Evolutionary conservation across 371 early-diverging fungal genomes (phyloP).

Genomic region (Haplosporangium sp.): DNA sequence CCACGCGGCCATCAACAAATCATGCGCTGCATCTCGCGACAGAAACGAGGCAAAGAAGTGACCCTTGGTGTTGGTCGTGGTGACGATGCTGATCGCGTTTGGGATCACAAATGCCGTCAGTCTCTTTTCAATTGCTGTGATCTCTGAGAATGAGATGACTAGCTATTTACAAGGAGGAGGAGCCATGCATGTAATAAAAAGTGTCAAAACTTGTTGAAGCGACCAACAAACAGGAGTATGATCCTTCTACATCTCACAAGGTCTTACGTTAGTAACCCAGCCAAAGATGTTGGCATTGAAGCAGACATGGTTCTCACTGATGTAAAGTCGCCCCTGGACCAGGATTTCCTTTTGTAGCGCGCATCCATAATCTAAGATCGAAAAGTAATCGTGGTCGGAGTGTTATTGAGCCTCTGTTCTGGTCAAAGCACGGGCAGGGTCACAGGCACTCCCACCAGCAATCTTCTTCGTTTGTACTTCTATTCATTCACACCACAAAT

Average conservation of each 20-base stretch:
- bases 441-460: too few species aligned
- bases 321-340: slow-evolving; percentile 91
- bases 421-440: too few species aligned
- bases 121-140: slow-evolving; percentile 84
- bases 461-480: too few species aligned
- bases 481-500: too few species aligned
- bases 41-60: slow-evolving; percentile 88
- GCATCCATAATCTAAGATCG: slow-evolving; percentile 82
- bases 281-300: slow-evolving; percentile 97
- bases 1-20: slow-evolving; percentile 80
- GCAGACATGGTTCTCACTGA: slow-evolving; percentile 88
- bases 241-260: background rate
- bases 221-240: background rate
- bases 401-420: too few species aligned
- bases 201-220: background rate
- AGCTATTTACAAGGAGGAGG: slow-evolving; percentile 57
- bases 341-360: slow-evolving; percentile 94
- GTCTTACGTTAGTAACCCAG: slow-evolving; percentile 88
- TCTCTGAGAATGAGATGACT: slow-evolving; percentile 85
- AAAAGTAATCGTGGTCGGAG: too few species aligned
- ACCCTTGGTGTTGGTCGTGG: slow-evolving; percentile 57
- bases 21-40: slow-evolving; percentile 82
- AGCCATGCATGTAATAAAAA: background rate
- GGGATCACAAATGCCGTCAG: slow-evolving; percentile 87
- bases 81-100: slow-evolving; percentile 86